Base-by-base conservation (phyloP, 495 filamentous ascomycete genomes). In the Lindgomyces ingoldianus region DNA sequence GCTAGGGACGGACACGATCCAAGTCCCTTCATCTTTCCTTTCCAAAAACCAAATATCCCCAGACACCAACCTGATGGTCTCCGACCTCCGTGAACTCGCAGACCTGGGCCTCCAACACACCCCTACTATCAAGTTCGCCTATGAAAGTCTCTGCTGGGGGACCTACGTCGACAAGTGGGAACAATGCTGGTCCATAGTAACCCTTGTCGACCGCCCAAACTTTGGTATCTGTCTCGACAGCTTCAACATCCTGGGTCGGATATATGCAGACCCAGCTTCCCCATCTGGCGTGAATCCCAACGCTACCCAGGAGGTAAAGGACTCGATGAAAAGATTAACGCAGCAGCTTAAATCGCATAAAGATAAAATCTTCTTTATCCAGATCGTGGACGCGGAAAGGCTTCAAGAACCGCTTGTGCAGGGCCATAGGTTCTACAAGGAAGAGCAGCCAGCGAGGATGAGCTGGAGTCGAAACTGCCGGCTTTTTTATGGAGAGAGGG, bases 151-250 rank as follows among this genome's bases (percentile, higher is more conserved):
- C 12, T 85, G 83, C 69, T 94, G 88, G 87, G 88, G 85, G 27
- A 90, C 88, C 12, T 83, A 85, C 66, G 75, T 87, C 63, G 80
- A 91, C 71, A 85, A 81, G 0, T 89, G 89, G 90, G 88, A 93
- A 70, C 75, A 76, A 30, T 84, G 81, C 57, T 94, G 87, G 85
- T 81, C 87, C 25, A 74, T 92, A n/a, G 85, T 91, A 0, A 69
- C 78, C 51, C 74, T 71, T 18, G 88, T 91, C 41, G 74, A 91
- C 70, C 75, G 89, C 3, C 78, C 81, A 16, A 93, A 92, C 74
- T 90, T 93, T 65, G 90, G 89, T 10, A 76, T 90, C 55, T 91
- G 89, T 74, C 80, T 93, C 16, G 90, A 93, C 75, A 90, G 87
- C 0, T 94, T 89, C 74, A 91, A 94, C 75, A 89, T 92, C 46